Conservation (phyloP, 2,329 filamentous ascomycete species). For the Macrophomina pseudophaseolina region DNA sequence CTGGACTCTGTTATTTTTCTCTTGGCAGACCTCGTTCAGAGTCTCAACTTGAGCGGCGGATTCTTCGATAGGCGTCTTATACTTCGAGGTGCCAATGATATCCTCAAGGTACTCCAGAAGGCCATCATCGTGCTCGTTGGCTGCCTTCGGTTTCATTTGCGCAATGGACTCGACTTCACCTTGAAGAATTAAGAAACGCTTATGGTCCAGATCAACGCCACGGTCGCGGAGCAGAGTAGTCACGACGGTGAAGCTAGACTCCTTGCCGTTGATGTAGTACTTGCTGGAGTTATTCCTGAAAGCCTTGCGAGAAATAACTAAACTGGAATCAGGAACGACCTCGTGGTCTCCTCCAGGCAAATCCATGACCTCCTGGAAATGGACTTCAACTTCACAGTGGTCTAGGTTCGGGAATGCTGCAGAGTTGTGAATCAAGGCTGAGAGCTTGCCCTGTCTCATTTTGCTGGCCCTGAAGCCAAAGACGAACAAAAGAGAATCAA, state of each 20-base stretch:
- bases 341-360: slow-evolving; percentile 75
- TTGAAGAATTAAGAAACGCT: slow-evolving; percentile 95
- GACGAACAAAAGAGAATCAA: slow-evolving; percentile 97
- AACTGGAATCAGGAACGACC: slow-evolving; percentile 79
- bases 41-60: slow-evolving; percentile 87
- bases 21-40: slow-evolving; percentile 90
- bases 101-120: slow-evolving; percentile 96
- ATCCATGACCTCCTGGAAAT: slow-evolving; percentile 95
- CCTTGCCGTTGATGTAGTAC: slow-evolving; percentile 92
- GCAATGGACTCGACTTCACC: slow-evolving; percentile 98
- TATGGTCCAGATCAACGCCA: slow-evolving; percentile 95
- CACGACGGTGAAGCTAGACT: slow-evolving; percentile 90
- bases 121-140: slow-evolving; percentile 93
- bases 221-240: slow-evolving; percentile 84
- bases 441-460: slow-evolving; percentile 98
- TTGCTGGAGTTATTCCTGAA: slow-evolving; percentile 99
- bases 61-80: slow-evolving; percentile 96
- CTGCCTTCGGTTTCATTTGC: slow-evolving; percentile 98
- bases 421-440: slow-evolving; percentile 96
- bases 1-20: slow-evolving; percentile 94
- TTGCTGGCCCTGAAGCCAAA: slow-evolving; percentile 99
- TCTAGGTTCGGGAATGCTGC: slow-evolving; percentile 84
- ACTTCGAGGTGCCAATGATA: slow-evolving; percentile 98
- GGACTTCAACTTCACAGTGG: slow-evolving; percentile 92
- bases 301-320: slow-evolving; percentile 87